A percentile compares a stretch with the other conserved stretches of the same genome.
Conservation (phyloP, 2,329 filamentous ascomycete genomes). For the Monosporascus sp. region DNA sequence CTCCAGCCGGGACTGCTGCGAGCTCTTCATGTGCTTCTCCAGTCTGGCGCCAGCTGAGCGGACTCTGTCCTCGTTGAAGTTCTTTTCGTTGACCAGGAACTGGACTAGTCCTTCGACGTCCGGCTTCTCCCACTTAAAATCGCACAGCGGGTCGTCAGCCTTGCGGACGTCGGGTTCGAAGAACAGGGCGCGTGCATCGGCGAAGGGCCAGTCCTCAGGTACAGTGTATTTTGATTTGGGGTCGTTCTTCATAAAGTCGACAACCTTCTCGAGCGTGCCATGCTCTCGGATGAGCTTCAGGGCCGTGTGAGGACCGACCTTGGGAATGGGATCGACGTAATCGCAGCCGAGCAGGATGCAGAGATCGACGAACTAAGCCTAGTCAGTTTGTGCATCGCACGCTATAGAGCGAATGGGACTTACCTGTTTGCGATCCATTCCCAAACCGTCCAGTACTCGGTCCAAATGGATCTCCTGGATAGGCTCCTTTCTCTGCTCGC, state of each 20-base stretch:
- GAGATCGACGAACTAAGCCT: constrained; percentile 80
- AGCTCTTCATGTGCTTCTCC: constrained; percentile 84
- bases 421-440: constrained; percentile 84
- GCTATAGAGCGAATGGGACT: constrained; percentile 7
- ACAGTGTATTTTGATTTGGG: constrained; percentile 75
- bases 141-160: constrained; percentile 80
- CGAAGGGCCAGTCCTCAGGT: constrained; percentile 95
- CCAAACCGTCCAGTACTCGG: constrained; percentile 78
- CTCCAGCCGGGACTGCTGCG: constrained; percentile 85
- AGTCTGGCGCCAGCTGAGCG: constrained; percentile 71
- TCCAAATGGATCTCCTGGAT: constrained; percentile 92
- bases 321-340: constrained; percentile 94
- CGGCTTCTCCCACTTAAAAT: constrained; percentile 97
- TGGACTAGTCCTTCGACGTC: constrained; percentile 86
- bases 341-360: constrained; percentile 97
- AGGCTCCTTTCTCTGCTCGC: constrained; percentile 94
- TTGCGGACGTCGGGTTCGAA: constrained; percentile 81
- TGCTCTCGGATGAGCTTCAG: constrained; percentile 93
- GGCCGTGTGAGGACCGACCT: constrained; percentile 86
- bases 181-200: constrained; percentile 88
- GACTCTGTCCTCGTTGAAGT: constrained; percentile 93
- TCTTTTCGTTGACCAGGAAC: constrained; percentile 89
- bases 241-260: constrained; percentile 73
- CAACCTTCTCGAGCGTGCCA: constrained; percentile 78
- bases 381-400: constrained; percentile 1